These are phyloP conservation scores for Lactarius sp. DNA, from an alignment of 768 basidiomycete species.

Conservation along the genomic window DNA sequence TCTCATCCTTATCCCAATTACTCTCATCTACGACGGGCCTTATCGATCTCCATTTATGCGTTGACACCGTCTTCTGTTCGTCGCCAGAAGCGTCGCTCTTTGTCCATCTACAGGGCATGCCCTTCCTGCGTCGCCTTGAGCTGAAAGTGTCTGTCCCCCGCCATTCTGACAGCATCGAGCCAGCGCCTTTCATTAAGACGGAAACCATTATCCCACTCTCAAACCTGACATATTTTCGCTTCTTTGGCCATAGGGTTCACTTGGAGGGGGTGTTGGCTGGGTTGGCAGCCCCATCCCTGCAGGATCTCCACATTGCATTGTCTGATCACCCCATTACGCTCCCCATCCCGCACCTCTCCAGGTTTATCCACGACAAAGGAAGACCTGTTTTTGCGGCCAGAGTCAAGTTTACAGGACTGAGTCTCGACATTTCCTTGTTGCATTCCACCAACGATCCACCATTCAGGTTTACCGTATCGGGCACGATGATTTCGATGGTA, in stretches of 20 bases:
- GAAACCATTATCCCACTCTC: neutral
- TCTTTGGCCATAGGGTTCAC: neutral
- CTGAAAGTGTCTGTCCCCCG: neutral
- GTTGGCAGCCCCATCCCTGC: constrained; percentile 3
- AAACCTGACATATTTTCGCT: neutral
- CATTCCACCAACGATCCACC: neutral
- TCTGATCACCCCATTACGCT: rapidly evolving
- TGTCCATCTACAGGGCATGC: neutral
- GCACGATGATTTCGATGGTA: neutral
- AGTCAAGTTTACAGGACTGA: neutral
- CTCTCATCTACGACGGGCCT: constrained; percentile 1
- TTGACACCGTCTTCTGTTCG: too few relatives aligned
- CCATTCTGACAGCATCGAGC: too few relatives aligned
- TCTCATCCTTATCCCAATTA: neutral
- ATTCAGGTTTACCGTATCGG: neutral
- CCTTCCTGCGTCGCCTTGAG: neutral
- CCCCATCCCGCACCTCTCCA: neutral
- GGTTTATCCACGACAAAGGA: neutral
- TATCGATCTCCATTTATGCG: neutral
- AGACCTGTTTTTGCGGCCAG: neutral
- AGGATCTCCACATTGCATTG: neutral
- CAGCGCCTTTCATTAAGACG: too few relatives aligned
- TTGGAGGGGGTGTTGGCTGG: neutral
- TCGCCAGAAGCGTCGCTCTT: neutral
- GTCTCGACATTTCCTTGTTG: neutral